These are phyloP conservation scores for Phalaenopsis aphrodite DNA, from an alignment of 106 monocot species.

Conservation along the genomic window DNA sequence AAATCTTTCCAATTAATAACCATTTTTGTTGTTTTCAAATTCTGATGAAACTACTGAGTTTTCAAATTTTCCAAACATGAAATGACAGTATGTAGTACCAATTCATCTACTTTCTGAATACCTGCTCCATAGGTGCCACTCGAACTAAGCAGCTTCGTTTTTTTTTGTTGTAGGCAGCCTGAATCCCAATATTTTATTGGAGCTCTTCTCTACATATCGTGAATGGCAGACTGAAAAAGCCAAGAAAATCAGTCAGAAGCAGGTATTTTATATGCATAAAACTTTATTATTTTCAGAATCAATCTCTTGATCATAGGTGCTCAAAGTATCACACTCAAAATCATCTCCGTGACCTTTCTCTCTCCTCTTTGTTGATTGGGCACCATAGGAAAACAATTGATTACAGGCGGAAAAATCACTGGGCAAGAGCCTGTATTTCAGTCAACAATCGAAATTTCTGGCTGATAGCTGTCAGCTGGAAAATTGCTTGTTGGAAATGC, in stretches of 20 bases:
- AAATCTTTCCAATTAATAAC: not conserved
- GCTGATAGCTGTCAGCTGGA: too few relatives aligned
- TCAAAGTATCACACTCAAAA: not conserved
- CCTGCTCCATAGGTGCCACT: not conserved
- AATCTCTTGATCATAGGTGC: not conserved
- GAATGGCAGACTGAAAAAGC: conserved; percentile 86
- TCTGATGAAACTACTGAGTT: not conserved
- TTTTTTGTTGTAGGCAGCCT: conserved; percentile 44
- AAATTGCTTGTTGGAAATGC: too few relatives aligned
- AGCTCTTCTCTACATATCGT: conserved; percentile 83
- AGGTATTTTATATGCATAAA: conserved; percentile 33
- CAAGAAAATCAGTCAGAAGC: conserved; percentile 62
- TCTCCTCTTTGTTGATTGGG: too few relatives aligned
- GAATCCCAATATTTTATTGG: conserved; percentile 69
- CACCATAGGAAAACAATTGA: too few relatives aligned
- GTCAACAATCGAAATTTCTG: too few relatives aligned
- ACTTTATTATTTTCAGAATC: not conserved
- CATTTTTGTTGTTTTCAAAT: not conserved
- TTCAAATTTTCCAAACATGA: not conserved
- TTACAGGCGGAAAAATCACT: too few relatives aligned
- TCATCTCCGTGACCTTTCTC: too few relatives aligned
- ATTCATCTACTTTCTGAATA: not conserved
- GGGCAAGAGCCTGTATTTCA: too few relatives aligned
- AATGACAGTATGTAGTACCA: not conserved
- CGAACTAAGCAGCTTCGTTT: not conserved